Base-by-base conservation (phyloP, 2,329 filamentous ascomycete species). In the Apiospora hydei region DNA sequence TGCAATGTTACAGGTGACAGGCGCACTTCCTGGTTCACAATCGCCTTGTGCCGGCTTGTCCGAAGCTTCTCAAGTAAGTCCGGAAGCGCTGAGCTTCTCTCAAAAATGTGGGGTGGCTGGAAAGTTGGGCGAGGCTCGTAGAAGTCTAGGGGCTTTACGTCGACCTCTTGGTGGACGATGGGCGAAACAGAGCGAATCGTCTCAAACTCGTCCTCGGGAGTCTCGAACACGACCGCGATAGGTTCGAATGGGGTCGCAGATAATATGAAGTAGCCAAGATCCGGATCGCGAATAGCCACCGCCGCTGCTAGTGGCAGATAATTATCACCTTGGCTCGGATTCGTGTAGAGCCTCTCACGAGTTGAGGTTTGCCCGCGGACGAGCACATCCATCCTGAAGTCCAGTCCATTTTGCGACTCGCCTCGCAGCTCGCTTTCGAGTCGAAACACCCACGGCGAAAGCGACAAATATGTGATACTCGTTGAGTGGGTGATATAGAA, bases 1-100 rank as follows among this genome's bases (percentile, higher is more conserved):
- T 91, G 88, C 24, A 95, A 85, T 1, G 92, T 93, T 30, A 92
- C 88, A 16, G 92, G 90, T 30, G 91, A 93, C 30, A 95, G 87
- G 72, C 89, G 88, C 70, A 95, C 85, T 77, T 93, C 90, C 73
- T 93, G 91, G 72, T 88, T 89, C 68, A 94, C 83, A 38, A 90
- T 81, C 6, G 88, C 86, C 80, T 89, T 88, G 80, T 91, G 87
- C 70, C 88, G 87, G 64, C 88, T 88, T 1, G 90, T 90, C 67
- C 88, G 87, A 49, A 91, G 82, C 64, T 84, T 83, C 69, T 89
- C 87, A 16, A 92, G 83, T 67, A 92, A 83, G 41, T 81, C 80
- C 3, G 90, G 88, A 11, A 94, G 80, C 34, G 85, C 83, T 5
- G 89, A 91, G 10, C 82, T 81, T 72, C 88, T 84, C 71, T 89